phyloP scores from a whole-genome alignment of 306 rosid genomes.

The Vigna nakashimae region DNA sequence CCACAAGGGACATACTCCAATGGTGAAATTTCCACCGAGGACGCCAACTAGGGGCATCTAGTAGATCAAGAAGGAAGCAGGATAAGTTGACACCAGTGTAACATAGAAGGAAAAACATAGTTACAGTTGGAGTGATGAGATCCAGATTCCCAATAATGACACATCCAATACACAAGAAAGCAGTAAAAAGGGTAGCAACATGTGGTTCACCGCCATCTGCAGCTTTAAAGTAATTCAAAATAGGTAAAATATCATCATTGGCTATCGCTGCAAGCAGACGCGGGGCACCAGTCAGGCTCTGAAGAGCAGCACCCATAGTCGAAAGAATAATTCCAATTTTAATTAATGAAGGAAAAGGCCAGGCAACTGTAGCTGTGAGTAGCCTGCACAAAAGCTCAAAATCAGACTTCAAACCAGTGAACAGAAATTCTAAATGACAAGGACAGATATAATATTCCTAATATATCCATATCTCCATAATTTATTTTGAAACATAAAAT shows the following conservation, averaged over 20 bases:
- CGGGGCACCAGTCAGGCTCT: conserved; percentile 99
- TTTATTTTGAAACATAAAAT: too few species aligned
- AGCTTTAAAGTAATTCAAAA: conserved; percentile 90
- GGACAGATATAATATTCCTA: not conserved
- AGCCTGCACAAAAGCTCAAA: conserved; percentile 74
- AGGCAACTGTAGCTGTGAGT: conserved; percentile 90
- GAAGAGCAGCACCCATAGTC: conserved; percentile 99
- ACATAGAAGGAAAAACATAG: conserved; percentile 98
- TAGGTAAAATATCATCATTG: conserved; percentile 93
- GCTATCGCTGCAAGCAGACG: conserved; percentile 99
- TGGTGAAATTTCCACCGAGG: conserved; percentile 99
- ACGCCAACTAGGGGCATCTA: conserved; percentile 99
- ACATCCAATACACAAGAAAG: conserved; percentile 88
- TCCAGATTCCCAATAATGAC: conserved; percentile 98
- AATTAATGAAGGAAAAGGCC: conserved; percentile 96
- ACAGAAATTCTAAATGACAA: conserved; percentile 33
- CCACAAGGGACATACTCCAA: conserved; percentile 96
- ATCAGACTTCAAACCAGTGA: conserved; percentile 43
- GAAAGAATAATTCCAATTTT: conserved; percentile 97
- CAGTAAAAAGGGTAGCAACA: conserved; percentile 89
- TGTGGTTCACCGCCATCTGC: conserved; percentile 89
- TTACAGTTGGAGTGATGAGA: conserved; percentile 97
- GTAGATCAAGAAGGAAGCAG: conserved; percentile 99
- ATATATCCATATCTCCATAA: too few species aligned
- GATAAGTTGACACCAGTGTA: conserved; percentile 97